These are phyloP conservation scores for Pseudocercospora cruenta DNA, from an alignment of 2,329 filamentous ascomycete species.

Conservation along the genomic window DNA sequence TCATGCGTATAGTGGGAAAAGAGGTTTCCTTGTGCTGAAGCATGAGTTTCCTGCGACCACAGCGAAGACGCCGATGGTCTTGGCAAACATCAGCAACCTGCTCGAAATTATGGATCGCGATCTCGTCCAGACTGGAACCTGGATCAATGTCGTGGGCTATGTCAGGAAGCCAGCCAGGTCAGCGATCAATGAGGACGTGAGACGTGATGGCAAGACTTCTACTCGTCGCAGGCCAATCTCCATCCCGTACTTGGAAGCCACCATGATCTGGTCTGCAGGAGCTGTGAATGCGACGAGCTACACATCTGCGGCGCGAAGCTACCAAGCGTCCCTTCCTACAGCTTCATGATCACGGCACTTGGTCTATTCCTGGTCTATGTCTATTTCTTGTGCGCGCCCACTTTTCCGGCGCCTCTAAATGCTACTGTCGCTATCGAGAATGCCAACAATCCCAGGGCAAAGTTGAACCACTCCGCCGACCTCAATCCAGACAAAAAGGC, in stretches of 20 bases:
- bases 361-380: not conserved
- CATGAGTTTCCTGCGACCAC: conserved; percentile 62
- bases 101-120: conserved; percentile 66
- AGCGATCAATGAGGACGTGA: conserved; percentile 72
- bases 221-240: not conserved
- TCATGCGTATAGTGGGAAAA: conserved; percentile 58
- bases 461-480: conserved; percentile 46
- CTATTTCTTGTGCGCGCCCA: conserved; percentile 31
- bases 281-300: conserved; percentile 73
- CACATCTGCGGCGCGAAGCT: conserved; percentile 58
- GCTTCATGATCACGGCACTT: not conserved
- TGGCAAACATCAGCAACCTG: conserved; percentile 73
- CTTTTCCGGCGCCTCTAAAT: conserved; percentile 37
- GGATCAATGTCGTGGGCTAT: conserved; percentile 89
- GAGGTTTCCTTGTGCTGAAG: conserved; percentile 67
- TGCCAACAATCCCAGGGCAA: conserved; percentile 42
- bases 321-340: conserved; percentile 15
- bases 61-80: conserved; percentile 48
- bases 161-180: conserved; percentile 30
- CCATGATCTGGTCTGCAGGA: conserved; percentile 77
- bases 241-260: conserved; percentile 64
- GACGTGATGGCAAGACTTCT: conserved; percentile 3
- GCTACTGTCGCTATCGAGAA: conserved; percentile 39
- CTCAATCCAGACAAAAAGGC: conserved; percentile 45
- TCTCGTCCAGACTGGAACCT: conserved; percentile 73